phyloP scores from a whole-genome alignment of 805 yeast species.

The Candida sonorensis region DNA sequence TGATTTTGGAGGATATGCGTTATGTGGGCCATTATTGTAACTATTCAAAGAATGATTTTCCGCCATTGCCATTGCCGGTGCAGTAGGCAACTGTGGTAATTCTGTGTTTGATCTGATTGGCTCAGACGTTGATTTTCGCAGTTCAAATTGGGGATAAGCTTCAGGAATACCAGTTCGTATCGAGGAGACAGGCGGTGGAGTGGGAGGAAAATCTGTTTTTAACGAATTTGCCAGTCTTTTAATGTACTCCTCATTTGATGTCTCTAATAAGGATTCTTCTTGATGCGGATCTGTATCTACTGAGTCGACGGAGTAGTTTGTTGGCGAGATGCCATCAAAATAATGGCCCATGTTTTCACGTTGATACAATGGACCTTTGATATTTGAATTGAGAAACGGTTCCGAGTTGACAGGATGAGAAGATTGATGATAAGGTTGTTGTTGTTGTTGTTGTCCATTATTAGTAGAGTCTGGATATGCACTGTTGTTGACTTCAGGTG shows the following conservation, averaged over 20 bases:
- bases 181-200: conserved; percentile 2
- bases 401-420: too few relatives aligned
- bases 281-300: conserved; percentile 9
- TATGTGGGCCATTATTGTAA: too few relatives aligned
- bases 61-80: neutral
- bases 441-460: neutral
- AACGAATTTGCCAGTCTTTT: conserved; percentile 17
- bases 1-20: too few relatives aligned
- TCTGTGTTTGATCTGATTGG: neutral
- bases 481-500: too few relatives aligned
- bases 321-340: conserved; percentile 19
- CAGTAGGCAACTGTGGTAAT: neutral
- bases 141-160: too few relatives aligned
- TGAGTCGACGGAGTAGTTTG: conserved; percentile 17
- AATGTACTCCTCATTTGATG: conserved; percentile 17
- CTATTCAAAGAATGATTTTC: neutral
- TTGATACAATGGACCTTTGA: neutral
- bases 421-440: neutral
- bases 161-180: too few relatives aligned
- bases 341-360: neutral
- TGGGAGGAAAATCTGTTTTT: conserved; percentile 10
- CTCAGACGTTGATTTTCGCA: conserved; percentile 3
- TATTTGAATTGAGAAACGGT: too few relatives aligned
- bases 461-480: too few relatives aligned
- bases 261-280: too few relatives aligned